phyloP scores from a whole-genome alignment of 805 yeast genomes.

The Hanseniaspora meyeri region DNA sequence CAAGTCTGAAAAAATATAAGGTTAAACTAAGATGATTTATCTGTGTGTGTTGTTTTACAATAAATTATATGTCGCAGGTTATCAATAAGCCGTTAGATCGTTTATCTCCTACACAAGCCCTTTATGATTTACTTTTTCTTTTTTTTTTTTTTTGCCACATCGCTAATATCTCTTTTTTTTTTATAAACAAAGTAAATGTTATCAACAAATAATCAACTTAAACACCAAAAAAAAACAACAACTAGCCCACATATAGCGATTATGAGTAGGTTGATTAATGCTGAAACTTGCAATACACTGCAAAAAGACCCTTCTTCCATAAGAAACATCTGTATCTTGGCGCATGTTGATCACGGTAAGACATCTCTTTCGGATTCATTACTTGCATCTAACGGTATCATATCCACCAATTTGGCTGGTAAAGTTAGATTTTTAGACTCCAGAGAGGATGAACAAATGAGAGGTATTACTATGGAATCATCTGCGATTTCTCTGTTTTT shows the following conservation, averaged over 20 bases:
- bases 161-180: too few species aligned
- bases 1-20: background rate
- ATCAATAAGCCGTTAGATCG: too few species aligned
- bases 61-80: too few species aligned
- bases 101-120: too few species aligned
- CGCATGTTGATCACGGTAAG: constrained; percentile 98
- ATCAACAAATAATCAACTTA: background rate
- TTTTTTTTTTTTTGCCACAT: background rate
- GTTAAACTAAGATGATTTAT: too few species aligned
- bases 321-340: constrained; percentile 86
- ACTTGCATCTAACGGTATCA: constrained; percentile 89
- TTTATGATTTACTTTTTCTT: background rate
- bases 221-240: too few species aligned
- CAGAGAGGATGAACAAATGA: constrained; percentile 96
- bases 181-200: background rate
- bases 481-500: constrained; percentile 93
- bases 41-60: too few species aligned
- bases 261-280: constrained; percentile 32
- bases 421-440: constrained; percentile 86
- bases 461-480: constrained; percentile 99
- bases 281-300: constrained; percentile 49
- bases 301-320: constrained; percentile 61
- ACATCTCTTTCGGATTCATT: constrained; percentile 87
- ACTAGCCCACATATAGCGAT: background rate
- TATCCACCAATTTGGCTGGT: constrained; percentile 90